phyloP scores from a whole-genome alignment of 208 protist species.

The Phytomonas sp. region DNA sequence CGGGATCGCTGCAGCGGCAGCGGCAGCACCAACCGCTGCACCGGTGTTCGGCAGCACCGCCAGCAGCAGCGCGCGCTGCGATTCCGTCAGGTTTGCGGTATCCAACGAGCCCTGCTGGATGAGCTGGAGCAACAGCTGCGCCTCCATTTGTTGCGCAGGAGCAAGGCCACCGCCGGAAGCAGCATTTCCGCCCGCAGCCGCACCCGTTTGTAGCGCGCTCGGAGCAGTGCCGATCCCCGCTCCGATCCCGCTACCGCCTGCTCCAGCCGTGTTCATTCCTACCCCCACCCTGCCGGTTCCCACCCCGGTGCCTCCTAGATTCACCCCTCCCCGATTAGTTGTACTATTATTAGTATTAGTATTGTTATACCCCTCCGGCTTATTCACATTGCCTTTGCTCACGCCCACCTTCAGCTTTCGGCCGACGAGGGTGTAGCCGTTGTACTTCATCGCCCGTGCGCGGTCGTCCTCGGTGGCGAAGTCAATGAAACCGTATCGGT shows the following conservation, averaged over 20 bases:
- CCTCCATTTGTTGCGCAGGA: slow-evolving; percentile 38
- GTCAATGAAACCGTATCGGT: slow-evolving; percentile 86
- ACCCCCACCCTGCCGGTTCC: no score
- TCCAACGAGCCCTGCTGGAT: slow-evolving; percentile 66
- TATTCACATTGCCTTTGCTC: slow-evolving; percentile 79
- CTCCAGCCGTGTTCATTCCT: no score
- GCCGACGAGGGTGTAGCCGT: slow-evolving; percentile 68
- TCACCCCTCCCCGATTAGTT: not conserved
- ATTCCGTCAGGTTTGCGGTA: slow-evolving; percentile 41
- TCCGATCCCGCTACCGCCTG: no score
- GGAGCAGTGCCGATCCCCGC: no score
- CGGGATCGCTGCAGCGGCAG: not conserved
- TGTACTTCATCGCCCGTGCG: slow-evolving; percentile 73
- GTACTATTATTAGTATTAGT: slow-evolving; percentile 15
- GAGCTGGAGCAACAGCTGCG: slow-evolving; percentile 57
- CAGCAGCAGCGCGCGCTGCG: slow-evolving; percentile 38
- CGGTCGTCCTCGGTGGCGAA: slow-evolving; percentile 76
- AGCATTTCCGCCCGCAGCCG: not conserved
- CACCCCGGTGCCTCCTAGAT: no score
- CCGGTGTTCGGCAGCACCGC: slow-evolving; percentile 4
- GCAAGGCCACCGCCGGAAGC: slow-evolving; percentile 17
- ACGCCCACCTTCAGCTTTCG: slow-evolving; percentile 77
- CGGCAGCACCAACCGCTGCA: not conserved
- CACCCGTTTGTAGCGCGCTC: not conserved
- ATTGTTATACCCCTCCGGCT: slow-evolving; percentile 18